These are phyloP conservation scores for Paracoccidioides lutzii DNA, from an alignment of 2,329 filamentous ascomycete genomes.

Conservation along the genomic window DNA sequence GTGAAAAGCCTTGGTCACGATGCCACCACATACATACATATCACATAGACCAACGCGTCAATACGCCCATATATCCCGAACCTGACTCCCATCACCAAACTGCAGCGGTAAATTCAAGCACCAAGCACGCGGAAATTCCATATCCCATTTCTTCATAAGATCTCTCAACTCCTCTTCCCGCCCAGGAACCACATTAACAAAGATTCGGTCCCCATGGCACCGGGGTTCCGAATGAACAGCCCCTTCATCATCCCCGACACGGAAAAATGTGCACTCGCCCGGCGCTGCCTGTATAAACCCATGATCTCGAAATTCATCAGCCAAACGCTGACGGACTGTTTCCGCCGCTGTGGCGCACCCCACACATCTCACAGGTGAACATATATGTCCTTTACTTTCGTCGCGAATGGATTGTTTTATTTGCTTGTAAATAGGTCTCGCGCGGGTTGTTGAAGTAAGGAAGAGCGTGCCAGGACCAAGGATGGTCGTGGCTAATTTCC, in stretches of 20 bases:
- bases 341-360: slow-evolving; percentile 34
- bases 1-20: neutral
- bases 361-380: slow-evolving; percentile 32
- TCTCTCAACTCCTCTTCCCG: slow-evolving; percentile 18
- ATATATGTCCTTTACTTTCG: slow-evolving; percentile 25
- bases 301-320: slow-evolving; percentile 14
- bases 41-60: neutral
- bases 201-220: slow-evolving; percentile 19
- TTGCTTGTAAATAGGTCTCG: slow-evolving; percentile 21
- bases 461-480: slow-evolving; percentile 38
- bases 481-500: slow-evolving; percentile 38
- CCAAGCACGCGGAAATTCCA: slow-evolving; percentile 18
- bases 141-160: slow-evolving; percentile 22
- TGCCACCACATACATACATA: neutral
- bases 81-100: slow-evolving; percentile 5
- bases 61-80: slow-evolving; percentile 9
- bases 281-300: slow-evolving; percentile 3
- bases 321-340: slow-evolving; percentile 26
- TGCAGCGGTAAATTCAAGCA: slow-evolving; percentile 13
- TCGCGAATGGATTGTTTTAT: slow-evolving; percentile 18
- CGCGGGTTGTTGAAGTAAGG: slow-evolving; percentile 19
- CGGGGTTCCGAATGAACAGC: neutral
- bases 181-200: slow-evolving; percentile 27
- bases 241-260: neutral
- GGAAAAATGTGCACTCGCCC: neutral